phyloP scores from a whole-genome alignment of 2,329 filamentous ascomycete species.

The Fusarium redolens region DNA sequence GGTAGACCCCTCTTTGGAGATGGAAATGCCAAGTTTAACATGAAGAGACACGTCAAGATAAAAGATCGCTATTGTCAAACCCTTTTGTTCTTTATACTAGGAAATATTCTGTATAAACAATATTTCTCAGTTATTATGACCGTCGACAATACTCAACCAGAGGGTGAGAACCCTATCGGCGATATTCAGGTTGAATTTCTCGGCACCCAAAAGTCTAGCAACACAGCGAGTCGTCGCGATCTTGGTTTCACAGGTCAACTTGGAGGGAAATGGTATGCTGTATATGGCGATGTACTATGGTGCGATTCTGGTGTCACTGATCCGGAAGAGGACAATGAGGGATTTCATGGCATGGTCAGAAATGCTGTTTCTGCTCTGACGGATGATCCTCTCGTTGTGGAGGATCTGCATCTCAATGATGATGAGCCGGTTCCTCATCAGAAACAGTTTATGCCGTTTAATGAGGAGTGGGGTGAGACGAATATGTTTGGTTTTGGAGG shows the following conservation, averaged over 20 bases:
- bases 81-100: fast-evolving
- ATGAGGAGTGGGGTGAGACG: slow-evolving; percentile 52
- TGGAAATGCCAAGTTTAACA: not conserved
- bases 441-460: slow-evolving; percentile 52
- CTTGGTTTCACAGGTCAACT: slow-evolving; percentile 53
- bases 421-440: slow-evolving; percentile 47
- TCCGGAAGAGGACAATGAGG: slow-evolving; percentile 43
- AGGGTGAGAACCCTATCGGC: slow-evolving; percentile 50
- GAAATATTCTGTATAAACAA: fast-evolving
- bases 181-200: slow-evolving; percentile 46
- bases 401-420: slow-evolving; percentile 51
- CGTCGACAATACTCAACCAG: slow-evolving; percentile 53
- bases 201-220: slow-evolving; percentile 51
- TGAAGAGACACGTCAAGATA: not conserved
- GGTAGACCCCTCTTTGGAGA: not conserved
- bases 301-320: slow-evolving; percentile 49
- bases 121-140: not conserved
- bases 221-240: slow-evolving; percentile 53
- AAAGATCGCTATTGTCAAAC: not conserved
- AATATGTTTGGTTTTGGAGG: slow-evolving; percentile 53
- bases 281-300: slow-evolving; percentile 51
- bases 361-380: slow-evolving; percentile 52
- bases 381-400: slow-evolving; percentile 50
- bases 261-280: slow-evolving; percentile 52
- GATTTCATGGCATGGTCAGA: slow-evolving; percentile 56